phyloP scores from a whole-genome alignment of 176 grass and related monocot genomes.

The Carex parvula region DNA sequence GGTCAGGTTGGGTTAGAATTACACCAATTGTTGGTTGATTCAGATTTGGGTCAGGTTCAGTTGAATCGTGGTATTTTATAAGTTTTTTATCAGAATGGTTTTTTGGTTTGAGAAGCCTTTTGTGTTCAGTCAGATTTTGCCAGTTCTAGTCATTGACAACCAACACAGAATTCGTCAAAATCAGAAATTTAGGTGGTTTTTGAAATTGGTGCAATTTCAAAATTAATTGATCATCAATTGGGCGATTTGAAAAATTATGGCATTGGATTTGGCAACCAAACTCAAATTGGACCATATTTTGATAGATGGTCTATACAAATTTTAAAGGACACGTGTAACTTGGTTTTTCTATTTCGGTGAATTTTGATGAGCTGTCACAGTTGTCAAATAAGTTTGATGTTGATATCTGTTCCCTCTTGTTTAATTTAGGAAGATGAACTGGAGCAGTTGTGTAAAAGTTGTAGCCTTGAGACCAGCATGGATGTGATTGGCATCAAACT shows the following conservation, averaged over 20 bases:
- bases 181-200: not conserved
- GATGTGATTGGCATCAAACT: constrained; percentile 39
- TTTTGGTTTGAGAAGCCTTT: not conserved
- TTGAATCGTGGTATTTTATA: not conserved
- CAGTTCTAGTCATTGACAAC: not conserved
- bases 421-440: constrained; percentile 61
- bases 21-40: not conserved
- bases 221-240: not conserved
- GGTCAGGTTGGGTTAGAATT: not conserved
- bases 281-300: not conserved
- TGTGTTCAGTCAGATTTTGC: not conserved
- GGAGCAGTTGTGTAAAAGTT: constrained; percentile 53
- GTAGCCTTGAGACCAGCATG: constrained; percentile 61
- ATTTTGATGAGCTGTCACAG: constrained; percentile 6
- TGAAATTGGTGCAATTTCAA: not conserved
- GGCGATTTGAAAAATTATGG: not conserved
- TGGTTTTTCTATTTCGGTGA: not conserved
- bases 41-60: not conserved
- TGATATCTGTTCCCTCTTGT: not conserved
- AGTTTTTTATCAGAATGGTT: not conserved
- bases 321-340: not conserved
- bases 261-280: not conserved
- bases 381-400: not conserved
- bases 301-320: not conserved
- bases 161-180: not conserved